Conservation (phyloP, 768 basidiomycete genomes). For the Rhizopogon vulgaris region DNA sequence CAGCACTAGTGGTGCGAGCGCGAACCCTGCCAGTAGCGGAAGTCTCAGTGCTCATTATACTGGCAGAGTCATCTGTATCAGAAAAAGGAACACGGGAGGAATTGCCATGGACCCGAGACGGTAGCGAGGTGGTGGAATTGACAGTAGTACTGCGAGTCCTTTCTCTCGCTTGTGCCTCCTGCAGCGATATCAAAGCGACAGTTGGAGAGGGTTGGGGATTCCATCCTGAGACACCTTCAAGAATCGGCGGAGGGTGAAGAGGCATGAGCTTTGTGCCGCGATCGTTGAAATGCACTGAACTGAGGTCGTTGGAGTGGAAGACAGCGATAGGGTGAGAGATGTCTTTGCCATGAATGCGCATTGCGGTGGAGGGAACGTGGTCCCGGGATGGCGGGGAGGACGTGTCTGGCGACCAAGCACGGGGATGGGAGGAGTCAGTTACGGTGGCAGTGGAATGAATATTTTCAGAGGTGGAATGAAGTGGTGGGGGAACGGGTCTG, state of each 20-base stretch:
- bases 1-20: slow-evolving; percentile 58
- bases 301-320: slow-evolving; percentile 20
- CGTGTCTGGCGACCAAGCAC: slow-evolving; percentile 28
- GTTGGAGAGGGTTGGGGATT: slow-evolving; percentile 41
- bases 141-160: slow-evolving; percentile 49
- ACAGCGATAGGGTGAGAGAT: slow-evolving; percentile 53
- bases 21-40: slow-evolving; percentile 28
- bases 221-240: slow-evolving; percentile 41
- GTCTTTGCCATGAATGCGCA: slow-evolving; percentile 37
- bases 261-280: slow-evolving; percentile 20
- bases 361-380: slow-evolving; percentile 3
- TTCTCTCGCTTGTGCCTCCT: slow-evolving; percentile 69
- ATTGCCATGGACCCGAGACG: slow-evolving; percentile 20
- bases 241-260: slow-evolving; percentile 25
- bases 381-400: slow-evolving; percentile 22
- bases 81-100: slow-evolving; percentile 27
- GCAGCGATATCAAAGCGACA: slow-evolving; percentile 67
- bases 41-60: slow-evolving; percentile 11
- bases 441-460: slow-evolving; percentile 49
- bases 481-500: slow-evolving; percentile 21
- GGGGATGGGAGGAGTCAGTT: slow-evolving; percentile 37
- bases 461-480: slow-evolving; percentile 24
- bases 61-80: slow-evolving; percentile 24
- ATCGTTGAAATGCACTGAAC: slow-evolving; percentile 11
- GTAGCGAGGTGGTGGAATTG: slow-evolving; percentile 21